Evolutionary conservation across 2,329 filamentous ascomycete genomes (phyloP), one percentile per base, ranked within the genome.

Genomic region (Aspergillus arachidicola): DNA sequence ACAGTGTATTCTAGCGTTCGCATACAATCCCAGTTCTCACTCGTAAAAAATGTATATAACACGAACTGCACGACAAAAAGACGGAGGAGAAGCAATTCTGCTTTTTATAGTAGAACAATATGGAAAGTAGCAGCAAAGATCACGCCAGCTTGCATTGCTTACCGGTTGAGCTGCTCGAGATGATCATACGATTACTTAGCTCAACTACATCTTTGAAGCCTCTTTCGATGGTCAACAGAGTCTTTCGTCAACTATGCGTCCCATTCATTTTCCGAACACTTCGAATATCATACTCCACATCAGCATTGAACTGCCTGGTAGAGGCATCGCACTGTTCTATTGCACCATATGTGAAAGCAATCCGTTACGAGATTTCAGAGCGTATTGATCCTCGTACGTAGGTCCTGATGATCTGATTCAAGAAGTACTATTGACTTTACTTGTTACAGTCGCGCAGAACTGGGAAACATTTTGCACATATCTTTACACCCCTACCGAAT

Each of bases 381-480:
- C 41, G 16, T 19, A 19, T 45, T 45, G 41, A 45, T 21, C 41
- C 41, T 19, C 41, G 41, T 45, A 45, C 30, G 30, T 10, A 32
- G 30, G 30, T 32, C 30, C 7, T 32, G 30, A 32, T 32, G 30
- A 32, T 32, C 30, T 1, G 30, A 32, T 32, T 7, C 30, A 32
- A 32, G 30, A 32, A 32, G 30, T 32, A 32, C 1, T 32, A 32
- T 32, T 32, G 30, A 32, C 30, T 32, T 32, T 32, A 32, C 19
- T 19, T 19, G 7, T 45, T n/a, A 9, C 41, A 60, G 58, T 60
- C n/a, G 48, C 58, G 10, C 28, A 26, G 19, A 16, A 41, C 21
- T 60, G 58, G 58, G 58, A 60, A 10, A 46, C 58, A 6, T 60
- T 60, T 30, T 10, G 48, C 36, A 28, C 58, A 19, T 60, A 48